These are phyloP conservation scores for Cryoendolithus antarcticus DNA, from an alignment of 2,329 filamentous ascomycete species.

Conservation along the genomic window DNA sequence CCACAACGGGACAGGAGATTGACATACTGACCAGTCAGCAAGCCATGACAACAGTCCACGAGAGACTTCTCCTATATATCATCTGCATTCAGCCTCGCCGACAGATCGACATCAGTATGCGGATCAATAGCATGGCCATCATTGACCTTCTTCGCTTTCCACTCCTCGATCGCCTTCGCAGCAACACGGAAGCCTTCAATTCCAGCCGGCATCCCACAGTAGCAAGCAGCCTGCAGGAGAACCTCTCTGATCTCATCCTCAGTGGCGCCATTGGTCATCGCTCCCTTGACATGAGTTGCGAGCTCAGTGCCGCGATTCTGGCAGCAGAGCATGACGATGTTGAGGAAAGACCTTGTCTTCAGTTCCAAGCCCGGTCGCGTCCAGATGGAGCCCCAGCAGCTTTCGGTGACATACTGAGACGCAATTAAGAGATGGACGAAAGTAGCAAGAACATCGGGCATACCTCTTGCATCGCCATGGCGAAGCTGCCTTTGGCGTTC, in stretches of 20 bases:
- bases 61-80: neutral
- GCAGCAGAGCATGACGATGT: slow-evolving; percentile 53
- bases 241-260: slow-evolving; percentile 53
- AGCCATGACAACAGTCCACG: too few relatives aligned
- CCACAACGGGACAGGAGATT: too few relatives aligned
- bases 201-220: slow-evolving; percentile 43
- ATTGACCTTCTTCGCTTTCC: slow-evolving; percentile 28
- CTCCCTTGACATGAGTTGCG: slow-evolving; percentile 49
- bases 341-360: slow-evolving; percentile 49
- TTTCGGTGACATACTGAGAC: slow-evolving; percentile 41
- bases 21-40: too few relatives aligned
- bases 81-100: neutral
- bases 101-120: neutral
- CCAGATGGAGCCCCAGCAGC: slow-evolving; percentile 54
- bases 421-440: neutral
- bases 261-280: slow-evolving; percentile 49
- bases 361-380: slow-evolving; percentile 48
- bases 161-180: slow-evolving; percentile 39
- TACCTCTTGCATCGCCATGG: slow-evolving; percentile 48
- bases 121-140: neutral
- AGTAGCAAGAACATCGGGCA: neutral
- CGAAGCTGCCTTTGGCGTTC: slow-evolving; percentile 47
- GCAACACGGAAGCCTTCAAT: slow-evolving; percentile 43
- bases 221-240: slow-evolving; percentile 37
- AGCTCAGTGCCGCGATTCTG: slow-evolving; percentile 49